A percentile compares a stretch with the other conserved stretches of the same genome.
These are phyloP conservation scores for Orbilia ellipsospora DNA, from an alignment of 2,329 filamentous ascomycete genomes.

Conservation along the genomic window DNA sequence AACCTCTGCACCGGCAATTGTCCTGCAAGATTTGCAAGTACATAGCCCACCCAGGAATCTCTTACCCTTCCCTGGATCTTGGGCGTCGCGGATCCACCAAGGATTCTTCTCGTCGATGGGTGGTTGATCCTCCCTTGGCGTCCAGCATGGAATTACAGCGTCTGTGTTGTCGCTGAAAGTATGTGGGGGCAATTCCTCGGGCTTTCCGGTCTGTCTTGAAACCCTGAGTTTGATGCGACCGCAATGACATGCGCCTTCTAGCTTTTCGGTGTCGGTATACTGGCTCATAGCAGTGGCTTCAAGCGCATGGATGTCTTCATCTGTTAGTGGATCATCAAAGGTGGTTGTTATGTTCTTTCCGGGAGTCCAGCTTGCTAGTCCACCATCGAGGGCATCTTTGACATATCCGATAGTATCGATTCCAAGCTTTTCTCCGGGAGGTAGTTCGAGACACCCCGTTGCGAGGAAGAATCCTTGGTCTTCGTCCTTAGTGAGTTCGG, in stretches of 20 bases:
- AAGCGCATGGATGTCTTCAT: constrained; percentile 1
- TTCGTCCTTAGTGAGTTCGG: background rate
- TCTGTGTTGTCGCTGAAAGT: constrained; percentile 35
- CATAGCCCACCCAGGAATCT: constrained; percentile 62
- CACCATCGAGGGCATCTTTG: constrained; percentile 20
- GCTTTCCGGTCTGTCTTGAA: constrained; percentile 3
- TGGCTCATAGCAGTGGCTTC: background rate
- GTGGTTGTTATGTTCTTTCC: background rate
- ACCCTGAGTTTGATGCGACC: constrained; percentile 22
- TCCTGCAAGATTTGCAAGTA: constrained; percentile 72
- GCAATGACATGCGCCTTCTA: constrained; percentile 39
- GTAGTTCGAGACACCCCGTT: constrained; percentile 21
- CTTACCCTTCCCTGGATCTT: constrained; percentile 3
- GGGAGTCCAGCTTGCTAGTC: constrained; percentile 27
- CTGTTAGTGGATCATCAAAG: background rate
- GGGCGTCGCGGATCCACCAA: constrained; percentile 38
- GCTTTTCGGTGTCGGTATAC: background rate
- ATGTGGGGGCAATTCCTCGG: constrained; percentile 17
- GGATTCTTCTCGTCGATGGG: constrained; percentile 29
- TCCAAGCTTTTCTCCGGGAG: constrained; percentile 1
- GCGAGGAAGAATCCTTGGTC: constrained; percentile 11
- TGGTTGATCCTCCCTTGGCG: constrained; percentile 23
- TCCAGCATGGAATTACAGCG: constrained; percentile 30
- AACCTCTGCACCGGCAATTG: constrained; percentile 72
- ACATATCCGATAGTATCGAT: constrained; percentile 9